Evolutionary conservation across 2,329 filamentous ascomycete genomes (phyloP).

Genomic region (Neofusicoccum umdonicola): DNA sequence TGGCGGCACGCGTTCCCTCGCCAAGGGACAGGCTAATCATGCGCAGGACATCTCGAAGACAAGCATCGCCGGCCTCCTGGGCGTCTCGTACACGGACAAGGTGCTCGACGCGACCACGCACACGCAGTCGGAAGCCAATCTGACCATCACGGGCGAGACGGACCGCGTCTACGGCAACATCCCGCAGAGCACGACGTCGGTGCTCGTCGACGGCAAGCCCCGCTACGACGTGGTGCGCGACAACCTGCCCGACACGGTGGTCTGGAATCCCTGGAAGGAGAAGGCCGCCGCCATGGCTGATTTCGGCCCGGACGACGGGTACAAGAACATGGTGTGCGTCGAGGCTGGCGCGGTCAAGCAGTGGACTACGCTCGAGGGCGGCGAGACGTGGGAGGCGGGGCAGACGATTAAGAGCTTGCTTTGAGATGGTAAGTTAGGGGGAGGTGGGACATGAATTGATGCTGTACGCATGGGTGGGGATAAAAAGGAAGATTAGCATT

Average conservation of each 20-base stretch:
- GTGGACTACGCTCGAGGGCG: conserved; percentile 83
- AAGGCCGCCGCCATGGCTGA: conserved; percentile 81
- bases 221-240: conserved; percentile 76
- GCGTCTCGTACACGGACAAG: conserved; percentile 80
- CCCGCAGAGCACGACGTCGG: conserved; percentile 60
- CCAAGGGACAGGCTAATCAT: background rate
- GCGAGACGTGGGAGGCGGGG: conserved; percentile 66
- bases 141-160: conserved; percentile 74
- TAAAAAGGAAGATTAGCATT: too few relatives aligned
- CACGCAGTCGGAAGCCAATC: conserved; percentile 61
- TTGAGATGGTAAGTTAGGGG: conserved; percentile 12
- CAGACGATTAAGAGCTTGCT: conserved; percentile 53
- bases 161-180: conserved; percentile 81
- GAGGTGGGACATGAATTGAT: too few relatives aligned
- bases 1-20: background rate
- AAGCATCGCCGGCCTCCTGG: conserved; percentile 71
- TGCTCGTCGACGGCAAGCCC: conserved; percentile 62
- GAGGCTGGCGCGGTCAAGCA: conserved; percentile 81
- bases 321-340: conserved; percentile 89
- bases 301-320: conserved; percentile 85
- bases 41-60: conserved; percentile 74
- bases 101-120: conserved; percentile 62
- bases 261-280: conserved; percentile 96
- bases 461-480: too few relatives aligned
- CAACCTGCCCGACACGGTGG: conserved; percentile 81